Evolutionary conservation across 129 eudicot genomes (phyloP).

Genomic region (Lactuca sativa): DNA sequence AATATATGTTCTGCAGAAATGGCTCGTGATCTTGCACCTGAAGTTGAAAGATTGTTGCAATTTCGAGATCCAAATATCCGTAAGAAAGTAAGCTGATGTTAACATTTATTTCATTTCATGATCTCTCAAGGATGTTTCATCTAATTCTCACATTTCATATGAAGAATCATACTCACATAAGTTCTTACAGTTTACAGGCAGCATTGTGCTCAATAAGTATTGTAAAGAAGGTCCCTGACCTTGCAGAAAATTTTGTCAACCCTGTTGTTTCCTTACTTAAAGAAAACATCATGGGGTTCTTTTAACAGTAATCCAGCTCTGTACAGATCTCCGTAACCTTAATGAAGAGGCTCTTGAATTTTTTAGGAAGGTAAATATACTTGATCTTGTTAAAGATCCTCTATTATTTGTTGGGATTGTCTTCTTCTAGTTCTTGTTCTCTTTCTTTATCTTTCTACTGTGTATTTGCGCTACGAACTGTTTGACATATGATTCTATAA

Average conservation of each 20-base stretch:
- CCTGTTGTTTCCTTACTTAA: conserved; percentile 82
- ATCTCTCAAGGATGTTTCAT: not conserved
- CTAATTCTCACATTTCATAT: not conserved
- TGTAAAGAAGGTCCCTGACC: conserved; percentile 91
- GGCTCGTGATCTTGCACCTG: conserved; percentile 99
- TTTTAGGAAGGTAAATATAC: conserved; percentile 72
- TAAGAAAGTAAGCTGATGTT: conserved; percentile 71
- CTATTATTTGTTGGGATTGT: not conserved
- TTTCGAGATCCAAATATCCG: conserved; percentile 97
- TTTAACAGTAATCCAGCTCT: conserved; percentile 82
- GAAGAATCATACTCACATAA: conserved; percentile 25
- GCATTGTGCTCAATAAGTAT: conserved; percentile 91
- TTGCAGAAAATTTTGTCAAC: conserved; percentile 85
- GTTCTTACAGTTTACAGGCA: conserved; percentile 56
- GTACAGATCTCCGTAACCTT: conserved; percentile 77
- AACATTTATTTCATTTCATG: not conserved
- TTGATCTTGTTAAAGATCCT: no score
- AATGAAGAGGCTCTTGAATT: conserved; percentile 86
- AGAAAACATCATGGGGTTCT: conserved; percentile 97
- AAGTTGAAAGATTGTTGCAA: conserved; percentile 89
- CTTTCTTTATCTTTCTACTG: not conserved
- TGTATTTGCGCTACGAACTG: conserved; percentile 1
- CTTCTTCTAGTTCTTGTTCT: not conserved
- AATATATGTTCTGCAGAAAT: conserved; percentile 95
- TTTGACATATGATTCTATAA: conserved; percentile 5